phyloP scores from a whole-genome alignment of 192 early-diverging fungal species.

The Funneliformis mosseae region DNA sequence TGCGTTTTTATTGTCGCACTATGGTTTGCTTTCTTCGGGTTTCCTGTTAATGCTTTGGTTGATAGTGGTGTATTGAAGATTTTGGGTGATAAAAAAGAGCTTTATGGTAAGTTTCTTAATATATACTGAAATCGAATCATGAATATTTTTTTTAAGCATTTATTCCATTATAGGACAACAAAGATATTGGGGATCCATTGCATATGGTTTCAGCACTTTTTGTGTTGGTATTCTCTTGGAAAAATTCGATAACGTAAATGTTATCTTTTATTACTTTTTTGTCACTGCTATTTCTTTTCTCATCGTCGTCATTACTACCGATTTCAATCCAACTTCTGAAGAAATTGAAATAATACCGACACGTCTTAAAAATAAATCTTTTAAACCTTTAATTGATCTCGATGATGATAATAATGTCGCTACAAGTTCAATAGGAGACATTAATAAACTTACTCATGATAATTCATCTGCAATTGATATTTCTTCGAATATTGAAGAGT shows the following conservation, averaged over 20 bases:
- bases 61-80: conserved; percentile 53
- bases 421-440: conserved; percentile 4
- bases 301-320: conserved; percentile 34
- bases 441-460: conserved; percentile 40
- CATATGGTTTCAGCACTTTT: conserved; percentile 39
- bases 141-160: conserved; percentile 28
- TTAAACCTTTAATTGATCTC: conserved; percentile 30
- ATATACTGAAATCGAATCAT: not conserved
- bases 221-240: conserved; percentile 41
- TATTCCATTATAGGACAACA: conserved; percentile 39
- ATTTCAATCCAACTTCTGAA: conserved; percentile 39
- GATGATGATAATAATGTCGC: conserved; percentile 22
- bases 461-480: conserved; percentile 33
- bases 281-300: conserved; percentile 43
- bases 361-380: not conserved
- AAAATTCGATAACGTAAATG: conserved; percentile 43
- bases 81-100: conserved; percentile 46
- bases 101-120: conserved; percentile 39
- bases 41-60: conserved; percentile 48
- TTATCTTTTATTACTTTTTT: conserved; percentile 48
- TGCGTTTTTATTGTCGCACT: conserved; percentile 42
- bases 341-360: conserved; percentile 5
- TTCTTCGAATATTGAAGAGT: conserved; percentile 24
- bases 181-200: conserved; percentile 49
- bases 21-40: conserved; percentile 53